A percentile compares a stretch with the other conserved stretches of the same genome.
These are phyloP conservation scores for Fusarium penzigii DNA, from an alignment of 2,329 filamentous ascomycete genomes.

Conservation along the genomic window DNA sequence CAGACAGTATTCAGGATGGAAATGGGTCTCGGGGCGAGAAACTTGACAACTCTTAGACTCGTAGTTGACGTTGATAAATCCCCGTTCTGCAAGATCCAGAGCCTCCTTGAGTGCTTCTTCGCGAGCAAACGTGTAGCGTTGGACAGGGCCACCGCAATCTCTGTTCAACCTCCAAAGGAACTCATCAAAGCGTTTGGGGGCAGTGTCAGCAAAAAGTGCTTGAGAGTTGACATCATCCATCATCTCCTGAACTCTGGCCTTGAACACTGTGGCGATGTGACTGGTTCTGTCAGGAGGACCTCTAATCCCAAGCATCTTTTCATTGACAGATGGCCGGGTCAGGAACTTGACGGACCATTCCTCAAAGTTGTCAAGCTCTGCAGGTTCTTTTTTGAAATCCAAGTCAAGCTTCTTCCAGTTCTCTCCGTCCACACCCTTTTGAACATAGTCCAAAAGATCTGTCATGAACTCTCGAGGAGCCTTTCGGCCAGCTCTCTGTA, in stretches of 20 bases:
- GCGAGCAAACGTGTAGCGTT: conserved; percentile 23
- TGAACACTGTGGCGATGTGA: conserved; percentile 17
- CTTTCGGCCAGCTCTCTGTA: conserved; percentile 14
- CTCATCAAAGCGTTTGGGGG: conserved; percentile 14
- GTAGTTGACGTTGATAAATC: conserved; percentile 5
- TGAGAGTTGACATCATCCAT: conserved; percentile 20
- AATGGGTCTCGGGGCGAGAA: not conserved
- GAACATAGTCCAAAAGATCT: conserved; percentile 6
- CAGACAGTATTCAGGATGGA: conserved; percentile 26
- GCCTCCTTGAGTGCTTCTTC: conserved; percentile 18
- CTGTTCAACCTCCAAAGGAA: conserved; percentile 29
- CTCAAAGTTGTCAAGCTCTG: conserved; percentile 18
- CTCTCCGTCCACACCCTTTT: conserved; percentile 9
- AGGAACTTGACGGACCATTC: conserved; percentile 26
- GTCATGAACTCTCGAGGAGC: conserved; percentile 21
- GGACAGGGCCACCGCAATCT: conserved; percentile 18
- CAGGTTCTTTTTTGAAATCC: conserved; percentile 10
- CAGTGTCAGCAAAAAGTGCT: conserved; percentile 15
- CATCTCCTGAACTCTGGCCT: conserved; percentile 23
- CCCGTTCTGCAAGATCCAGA: conserved; percentile 1
- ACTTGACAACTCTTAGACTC: not conserved
- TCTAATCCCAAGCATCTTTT: conserved; percentile 1
- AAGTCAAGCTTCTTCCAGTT: not conserved
- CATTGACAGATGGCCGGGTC: conserved; percentile 12
- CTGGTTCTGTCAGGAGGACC: not conserved